Evolutionary conservation across 352 stramenopile genomes (phyloP), one percentile per base, ranked within the genome.

Genomic region (Phytophthora quininea): DNA sequence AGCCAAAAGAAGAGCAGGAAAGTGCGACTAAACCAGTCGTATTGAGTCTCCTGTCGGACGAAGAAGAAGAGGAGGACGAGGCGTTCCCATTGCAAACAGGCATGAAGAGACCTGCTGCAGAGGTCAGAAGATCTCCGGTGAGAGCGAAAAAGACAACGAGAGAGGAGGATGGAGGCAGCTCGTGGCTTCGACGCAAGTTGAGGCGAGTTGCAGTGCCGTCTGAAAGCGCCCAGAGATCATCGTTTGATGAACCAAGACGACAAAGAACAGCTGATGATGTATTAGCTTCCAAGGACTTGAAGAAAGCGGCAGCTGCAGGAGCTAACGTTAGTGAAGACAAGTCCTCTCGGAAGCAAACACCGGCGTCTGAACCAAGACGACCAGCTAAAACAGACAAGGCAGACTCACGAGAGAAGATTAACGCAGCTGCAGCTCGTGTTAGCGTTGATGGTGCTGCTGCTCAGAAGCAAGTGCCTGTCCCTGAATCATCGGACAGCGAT

Each of bases 11-110:
- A 14, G 47, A 58, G 49, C 33, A 43, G 27, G 47, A 59, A 46
- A 46, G 38, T 14, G 38, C 38, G 19, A 15, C 3, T 5, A 46
- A 46, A 14, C 9, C 19, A 24, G 19, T 46, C 4, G 38, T 3
- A 46, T 49, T 49, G 43, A 40, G 35, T 40, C 14, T 19, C 3
- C 3, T 27, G 27, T 64, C 55, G 12, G 37, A 53, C 10, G 55
- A 47, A 40, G 48, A 69, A 14, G 53, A 69, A 14, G 53, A 60
- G 32, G 42, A 52, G 32, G 40, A 69, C 37, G 54, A 64, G 53
- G 31, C 27, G 1, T 47, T 64, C 4, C 48, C 62, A 19, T 37
- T 35, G 19, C 8, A 24, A 49, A 5, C 43, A 29, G 11, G 11
- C 3, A 15, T 45, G 9, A 52, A 15, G 8, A 54, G 50, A 43